Evolutionary conservation across 306 rosid species (phyloP).

Genomic region (Pyrus pyrifolia): DNA sequence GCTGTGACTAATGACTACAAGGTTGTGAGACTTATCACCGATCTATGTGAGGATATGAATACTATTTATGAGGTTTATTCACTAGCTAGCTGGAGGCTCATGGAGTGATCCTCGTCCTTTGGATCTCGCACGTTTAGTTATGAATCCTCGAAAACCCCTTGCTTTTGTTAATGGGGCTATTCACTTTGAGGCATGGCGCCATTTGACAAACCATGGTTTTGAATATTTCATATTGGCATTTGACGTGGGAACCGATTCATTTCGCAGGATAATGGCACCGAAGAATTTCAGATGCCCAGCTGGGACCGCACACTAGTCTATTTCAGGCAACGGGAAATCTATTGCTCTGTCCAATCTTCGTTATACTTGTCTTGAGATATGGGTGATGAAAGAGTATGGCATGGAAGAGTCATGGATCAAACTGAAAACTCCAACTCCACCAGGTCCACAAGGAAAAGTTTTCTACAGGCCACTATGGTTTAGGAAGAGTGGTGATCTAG

Average conservation of each 20-base stretch:
- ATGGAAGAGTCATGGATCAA: background rate
- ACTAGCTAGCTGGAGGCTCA: too few species aligned
- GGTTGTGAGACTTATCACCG: background rate
- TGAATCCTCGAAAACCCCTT: background rate
- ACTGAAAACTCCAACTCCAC: background rate
- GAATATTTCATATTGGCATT: background rate
- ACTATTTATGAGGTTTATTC: too few species aligned
- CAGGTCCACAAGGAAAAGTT: background rate
- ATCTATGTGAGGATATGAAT: too few species aligned
- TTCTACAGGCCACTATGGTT: background rate
- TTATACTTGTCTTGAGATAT: background rate
- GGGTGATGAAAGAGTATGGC: background rate
- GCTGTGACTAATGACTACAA: background rate
- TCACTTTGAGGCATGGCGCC: background rate
- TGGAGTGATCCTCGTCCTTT: background rate
- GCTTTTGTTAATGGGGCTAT: background rate
- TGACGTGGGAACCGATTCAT: background rate
- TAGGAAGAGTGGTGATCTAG: background rate
- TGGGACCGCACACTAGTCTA: background rate
- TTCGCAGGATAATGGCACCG: background rate
- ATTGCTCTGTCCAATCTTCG: background rate
- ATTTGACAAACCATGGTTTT: background rate
- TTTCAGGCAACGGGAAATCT: background rate
- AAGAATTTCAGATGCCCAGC: background rate
- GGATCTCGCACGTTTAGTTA: background rate